These are phyloP conservation scores for Schizosaccharomyces lindneri DNA, from an alignment of 805 yeast genomes.

Conservation along the genomic window DNA sequence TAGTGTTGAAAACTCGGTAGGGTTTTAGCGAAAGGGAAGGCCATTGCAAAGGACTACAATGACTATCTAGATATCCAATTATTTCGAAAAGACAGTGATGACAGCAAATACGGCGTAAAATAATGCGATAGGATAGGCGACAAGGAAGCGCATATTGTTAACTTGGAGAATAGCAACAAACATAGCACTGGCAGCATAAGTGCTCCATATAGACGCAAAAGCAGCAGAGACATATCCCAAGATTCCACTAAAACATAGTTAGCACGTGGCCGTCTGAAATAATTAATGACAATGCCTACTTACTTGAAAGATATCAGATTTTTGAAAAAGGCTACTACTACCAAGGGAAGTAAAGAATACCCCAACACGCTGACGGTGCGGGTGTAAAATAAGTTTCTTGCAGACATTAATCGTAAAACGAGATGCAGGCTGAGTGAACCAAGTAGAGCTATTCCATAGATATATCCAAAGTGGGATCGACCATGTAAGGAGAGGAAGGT, in stretches of 20 bases:
- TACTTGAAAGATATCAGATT: conserved; percentile 38
- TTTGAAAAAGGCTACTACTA: conserved; percentile 46
- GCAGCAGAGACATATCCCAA: not conserved
- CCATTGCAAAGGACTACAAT: not conserved
- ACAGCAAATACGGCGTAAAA: conserved; percentile 85
- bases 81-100: conserved; percentile 66
- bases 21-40: too few species aligned
- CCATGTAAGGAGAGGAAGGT: conserved; percentile 29
- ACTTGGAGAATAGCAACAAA: conserved; percentile 65
- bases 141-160: conserved; percentile 62
- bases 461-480: conserved; percentile 90
- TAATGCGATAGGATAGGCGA: conserved; percentile 80
- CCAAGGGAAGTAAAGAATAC: conserved; percentile 77
- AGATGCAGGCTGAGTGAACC: conserved; percentile 71
- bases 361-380: conserved; percentile 83
- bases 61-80: not conserved
- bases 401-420: conserved; percentile 67
- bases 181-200: conserved; percentile 78
- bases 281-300: not conserved
- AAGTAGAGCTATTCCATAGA: conserved; percentile 82
- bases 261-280: not conserved
- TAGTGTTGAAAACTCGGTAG: too few species aligned
- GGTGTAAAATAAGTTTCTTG: conserved; percentile 19
- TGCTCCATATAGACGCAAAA: conserved; percentile 50
- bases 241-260: not conserved